phyloP scores from a whole-genome alignment of 345 rosid species.

The Moricandia arvensis region DNA sequence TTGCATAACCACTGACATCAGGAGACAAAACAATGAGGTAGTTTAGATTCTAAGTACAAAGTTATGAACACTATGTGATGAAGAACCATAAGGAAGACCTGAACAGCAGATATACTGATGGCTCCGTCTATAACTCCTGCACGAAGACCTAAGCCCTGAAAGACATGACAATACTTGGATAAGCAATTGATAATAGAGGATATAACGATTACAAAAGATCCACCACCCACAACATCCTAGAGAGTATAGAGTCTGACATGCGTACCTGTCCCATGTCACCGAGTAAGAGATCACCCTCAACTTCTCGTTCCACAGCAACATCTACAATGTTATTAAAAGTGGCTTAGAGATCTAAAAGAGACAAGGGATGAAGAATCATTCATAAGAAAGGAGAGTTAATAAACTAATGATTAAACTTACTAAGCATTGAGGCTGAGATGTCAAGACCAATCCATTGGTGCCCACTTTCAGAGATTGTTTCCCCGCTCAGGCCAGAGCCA shows the following conservation, averaged over 20 bases:
- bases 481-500: conserved; percentile 93
- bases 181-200: background rate
- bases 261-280: conserved; percentile 96
- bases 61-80: background rate
- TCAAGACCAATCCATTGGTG: conserved; percentile 93
- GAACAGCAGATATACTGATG: conserved; percentile 85
- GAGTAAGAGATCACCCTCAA: conserved; percentile 86
- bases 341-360: background rate
- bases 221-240: background rate
- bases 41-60: background rate
- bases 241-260: background rate
- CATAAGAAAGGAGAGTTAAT: background rate
- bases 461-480: conserved; percentile 75
- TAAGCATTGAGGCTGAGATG: conserved; percentile 85
- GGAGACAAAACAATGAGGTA: background rate
- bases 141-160: conserved; percentile 81
- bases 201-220: background rate
- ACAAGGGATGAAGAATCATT: background rate
- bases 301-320: conserved; percentile 83
- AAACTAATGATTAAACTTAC: conserved; percentile 37
- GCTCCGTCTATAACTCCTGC: conserved; percentile 91
- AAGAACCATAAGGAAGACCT: conserved; percentile 38
- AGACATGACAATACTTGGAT: conserved; percentile 11
- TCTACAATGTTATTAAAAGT: conserved; percentile 39
- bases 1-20: conserved; percentile 77